A percentile compares a stretch with the other conserved stretches of the same genome.
Conservation (phyloP, 495 filamentous ascomycete species). For the Acidomyces sp. region DNA sequence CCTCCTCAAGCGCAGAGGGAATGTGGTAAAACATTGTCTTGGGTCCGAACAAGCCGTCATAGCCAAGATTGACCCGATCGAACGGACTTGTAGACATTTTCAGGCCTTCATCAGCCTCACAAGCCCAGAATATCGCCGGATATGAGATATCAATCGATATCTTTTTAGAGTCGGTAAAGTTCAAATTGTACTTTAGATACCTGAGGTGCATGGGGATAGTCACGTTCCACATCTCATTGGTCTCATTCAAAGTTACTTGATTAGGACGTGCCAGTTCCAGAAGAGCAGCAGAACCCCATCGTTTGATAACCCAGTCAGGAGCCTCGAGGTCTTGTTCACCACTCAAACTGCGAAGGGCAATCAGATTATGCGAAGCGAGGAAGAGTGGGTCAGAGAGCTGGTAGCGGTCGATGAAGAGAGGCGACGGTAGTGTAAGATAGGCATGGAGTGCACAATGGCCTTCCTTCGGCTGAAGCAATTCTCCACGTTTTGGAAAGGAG, state of each 20-base stretch:
- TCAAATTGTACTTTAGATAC: conserved; percentile 45
- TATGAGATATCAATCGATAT: conserved; percentile 43
- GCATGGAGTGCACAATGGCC: conserved; percentile 63
- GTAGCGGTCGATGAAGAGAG: conserved; percentile 78
- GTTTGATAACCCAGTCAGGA: conserved; percentile 60
- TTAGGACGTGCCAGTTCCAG: conserved; percentile 54
- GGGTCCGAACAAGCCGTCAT: conserved; percentile 70
- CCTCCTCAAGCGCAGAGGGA: conserved; percentile 23
- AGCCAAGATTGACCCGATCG: conserved; percentile 69
- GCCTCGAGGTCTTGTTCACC: conserved; percentile 88
- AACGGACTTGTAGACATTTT: conserved; percentile 75
- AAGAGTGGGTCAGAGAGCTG: conserved; percentile 63
- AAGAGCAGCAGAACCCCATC: conserved; percentile 73
- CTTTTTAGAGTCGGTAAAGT: conserved; percentile 14
- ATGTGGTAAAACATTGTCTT: conserved; percentile 81
- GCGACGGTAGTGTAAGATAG: conserved; percentile 74
- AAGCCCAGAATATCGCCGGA: conserved; percentile 91
- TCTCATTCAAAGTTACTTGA: conserved; percentile 10
- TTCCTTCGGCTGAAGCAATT: conserved; percentile 28
- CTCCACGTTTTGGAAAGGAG: conserved; percentile 16
- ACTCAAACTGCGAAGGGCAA: conserved; percentile 49
- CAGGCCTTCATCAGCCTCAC: conserved; percentile 52
- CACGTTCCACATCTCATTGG: conserved; percentile 44
- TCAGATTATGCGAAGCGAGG: conserved; percentile 62
- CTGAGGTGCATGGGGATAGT: conserved; percentile 79